Base-by-base conservation (phyloP, 441 rosid species). In the Bocquillonia castaneifolia region DNA sequence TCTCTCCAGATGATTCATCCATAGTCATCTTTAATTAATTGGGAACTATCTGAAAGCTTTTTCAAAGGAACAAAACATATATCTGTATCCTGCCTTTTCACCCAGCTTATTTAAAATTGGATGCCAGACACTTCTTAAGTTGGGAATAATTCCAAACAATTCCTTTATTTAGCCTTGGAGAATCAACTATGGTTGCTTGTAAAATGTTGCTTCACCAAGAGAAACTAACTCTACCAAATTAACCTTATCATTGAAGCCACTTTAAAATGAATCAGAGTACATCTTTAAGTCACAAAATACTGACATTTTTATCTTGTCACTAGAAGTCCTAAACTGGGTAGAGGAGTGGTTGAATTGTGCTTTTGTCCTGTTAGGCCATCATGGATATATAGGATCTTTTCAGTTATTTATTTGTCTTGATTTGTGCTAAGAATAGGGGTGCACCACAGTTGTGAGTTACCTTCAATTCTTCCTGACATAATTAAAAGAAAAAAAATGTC, bases 1-100 rank as follows among this genome's bases (percentile, higher is more conserved):
- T 76, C 67, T 61, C 52, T 25, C 28, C 28, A 54, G 0, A 23
- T 50, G 15, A 56, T 52, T 31, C 18, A 26, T 36, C 39, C 45
- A 42, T 37, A 5, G 45, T 5, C 18, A 65, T 53, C 18, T 53
- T 37, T 8, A n/a, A n/a, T n/a, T n/a, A n/a, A n/a, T 63, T 51
- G 26, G 10, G 0, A 58, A 36, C 34, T 22, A 22, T 50, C 36
- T 36, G 36, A 23, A 34, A 64, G 17, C 20, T 34, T 64, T 44
- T 14, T 14, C 3, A 32, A 42, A 36, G 52, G 53, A 9, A 25
- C 25, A 36, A 52, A 52, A 42, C n/a, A 65, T 5, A 26, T 50
- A 2, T 5, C 36, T 55, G 63, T 39, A 55, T 17, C 51, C n/a
- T 18, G 51, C 22, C 18, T 47, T 47, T 18, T 47, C 22, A 18